Evolutionary conservation across 768 basidiomycete genomes (phyloP).

Genomic region (Strobilomyces dryophilus): DNA sequence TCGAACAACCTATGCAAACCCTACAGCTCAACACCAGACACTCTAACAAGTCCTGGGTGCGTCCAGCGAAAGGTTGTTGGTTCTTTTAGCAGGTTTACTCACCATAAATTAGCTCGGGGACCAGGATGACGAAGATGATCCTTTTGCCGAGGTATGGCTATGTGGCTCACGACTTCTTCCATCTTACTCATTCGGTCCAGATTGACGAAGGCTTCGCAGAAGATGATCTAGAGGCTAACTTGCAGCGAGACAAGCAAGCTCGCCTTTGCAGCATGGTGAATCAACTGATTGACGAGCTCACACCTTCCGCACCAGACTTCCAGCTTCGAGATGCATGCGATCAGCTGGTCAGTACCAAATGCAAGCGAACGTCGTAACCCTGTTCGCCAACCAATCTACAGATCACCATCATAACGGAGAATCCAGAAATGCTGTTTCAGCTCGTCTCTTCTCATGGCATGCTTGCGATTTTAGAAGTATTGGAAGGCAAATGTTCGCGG

Average conservation of each 20-base stretch:
- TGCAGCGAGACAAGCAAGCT: constrained; percentile 91
- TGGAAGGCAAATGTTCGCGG: constrained; percentile 82
- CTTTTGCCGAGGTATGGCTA: constrained; percentile 79
- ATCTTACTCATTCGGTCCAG: constrained; percentile 32
- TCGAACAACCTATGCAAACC: constrained; percentile 63
- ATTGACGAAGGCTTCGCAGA: constrained; percentile 93
- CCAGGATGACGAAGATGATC: constrained; percentile 89
- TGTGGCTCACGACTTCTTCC: neutral
- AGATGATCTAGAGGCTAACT: constrained; percentile 87
- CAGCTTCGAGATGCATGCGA: constrained; percentile 82
- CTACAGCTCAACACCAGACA: constrained; percentile 82
- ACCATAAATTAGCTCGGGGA: constrained; percentile 57
- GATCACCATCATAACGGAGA: constrained; percentile 72
- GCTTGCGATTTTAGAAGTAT: constrained; percentile 89
- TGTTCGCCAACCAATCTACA: constrained; percentile 28
- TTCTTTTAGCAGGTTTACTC: neutral
- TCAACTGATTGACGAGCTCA: constrained; percentile 82
- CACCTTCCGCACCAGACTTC: constrained; percentile 76
- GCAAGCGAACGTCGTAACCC: neutral
- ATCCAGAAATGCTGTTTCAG: constrained; percentile 83
- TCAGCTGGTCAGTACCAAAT: constrained; percentile 60
- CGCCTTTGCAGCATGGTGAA: constrained; percentile 77
- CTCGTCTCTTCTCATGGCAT: constrained; percentile 92
- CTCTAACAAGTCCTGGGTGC: constrained; percentile 88
- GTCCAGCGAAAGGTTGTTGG: constrained; percentile 8